Conservation (phyloP, 495 filamentous ascomycete genomes). For the Apodospora peruviana region DNA sequence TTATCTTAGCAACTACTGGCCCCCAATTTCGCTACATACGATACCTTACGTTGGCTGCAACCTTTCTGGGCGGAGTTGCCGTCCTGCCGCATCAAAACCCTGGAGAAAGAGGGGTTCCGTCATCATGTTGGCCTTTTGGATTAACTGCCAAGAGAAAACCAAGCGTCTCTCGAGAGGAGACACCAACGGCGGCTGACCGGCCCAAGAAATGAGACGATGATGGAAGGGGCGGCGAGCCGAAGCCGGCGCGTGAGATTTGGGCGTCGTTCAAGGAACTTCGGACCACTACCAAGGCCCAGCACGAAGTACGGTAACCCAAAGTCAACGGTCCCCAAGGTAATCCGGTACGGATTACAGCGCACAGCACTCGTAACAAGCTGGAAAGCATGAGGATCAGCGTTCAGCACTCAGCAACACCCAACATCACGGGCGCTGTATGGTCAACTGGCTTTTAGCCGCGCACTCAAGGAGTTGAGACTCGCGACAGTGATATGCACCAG, state of each 20-base stretch:
- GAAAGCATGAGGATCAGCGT: not conserved
- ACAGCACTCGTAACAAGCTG: not conserved
- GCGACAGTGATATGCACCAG: not conserved
- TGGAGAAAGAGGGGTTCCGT: no score
- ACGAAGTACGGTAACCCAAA: not conserved
- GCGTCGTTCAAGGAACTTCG: no score
- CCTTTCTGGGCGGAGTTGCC: no score
- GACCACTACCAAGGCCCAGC: not conserved
- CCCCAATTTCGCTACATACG: no score
- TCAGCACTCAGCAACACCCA: not conserved
- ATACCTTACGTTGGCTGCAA: no score
- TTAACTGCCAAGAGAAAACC: no score
- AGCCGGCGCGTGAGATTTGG: not conserved
- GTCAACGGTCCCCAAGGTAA: not conserved
- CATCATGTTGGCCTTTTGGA: no score
- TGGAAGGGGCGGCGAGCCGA: no score
- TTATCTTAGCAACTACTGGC: no score
- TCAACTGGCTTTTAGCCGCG: not conserved
- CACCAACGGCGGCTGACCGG: not conserved
- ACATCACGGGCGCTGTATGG: not conserved
- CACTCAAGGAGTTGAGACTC: not conserved
- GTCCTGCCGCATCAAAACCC: no score
- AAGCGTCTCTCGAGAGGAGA: not conserved
- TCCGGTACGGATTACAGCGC: not conserved
- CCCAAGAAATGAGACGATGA: not conserved